These are phyloP conservation scores for Castanospermum australe DNA, from an alignment of 306 rosid genomes.

Conservation along the genomic window DNA sequence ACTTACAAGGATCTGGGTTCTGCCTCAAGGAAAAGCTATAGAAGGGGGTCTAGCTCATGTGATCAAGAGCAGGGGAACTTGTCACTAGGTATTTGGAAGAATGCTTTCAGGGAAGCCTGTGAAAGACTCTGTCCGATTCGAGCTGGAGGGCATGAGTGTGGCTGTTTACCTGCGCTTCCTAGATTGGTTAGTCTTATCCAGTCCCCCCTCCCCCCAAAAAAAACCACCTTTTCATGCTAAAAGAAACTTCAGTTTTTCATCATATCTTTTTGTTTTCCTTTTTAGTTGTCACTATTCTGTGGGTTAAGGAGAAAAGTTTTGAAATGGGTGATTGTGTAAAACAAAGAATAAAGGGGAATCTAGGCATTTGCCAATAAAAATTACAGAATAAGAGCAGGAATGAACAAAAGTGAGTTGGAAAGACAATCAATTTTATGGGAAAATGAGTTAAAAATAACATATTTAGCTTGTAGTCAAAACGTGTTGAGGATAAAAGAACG, in stretches of 20 bases:
- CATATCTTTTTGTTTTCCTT: neutral
- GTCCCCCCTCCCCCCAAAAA: neutral
- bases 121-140: slow-evolving; percentile 80
- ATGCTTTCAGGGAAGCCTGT: slow-evolving; percentile 69
- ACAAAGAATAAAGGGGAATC: neutral
- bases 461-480: neutral
- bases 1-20: slow-evolving; percentile 28
- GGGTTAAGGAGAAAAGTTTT: neutral
- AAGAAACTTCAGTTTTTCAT: neutral
- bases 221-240: neutral
- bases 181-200: slow-evolving; percentile 51
- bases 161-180: slow-evolving; percentile 70
- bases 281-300: neutral
- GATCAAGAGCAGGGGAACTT: slow-evolving; percentile 61
- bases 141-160: slow-evolving; percentile 84
- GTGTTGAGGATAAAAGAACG: neutral
- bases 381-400: neutral
- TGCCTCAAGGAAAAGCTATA: slow-evolving; percentile 44
- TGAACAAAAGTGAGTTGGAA: neutral
- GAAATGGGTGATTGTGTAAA: neutral
- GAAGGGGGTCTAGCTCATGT: slow-evolving; percentile 46
- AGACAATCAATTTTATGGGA: neutral
- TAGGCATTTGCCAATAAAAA: neutral
- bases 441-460: neutral
- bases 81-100: slow-evolving; percentile 75